Base-by-base conservation (phyloP, 768 basidiomycete species). In the Serendipita vermifera region DNA sequence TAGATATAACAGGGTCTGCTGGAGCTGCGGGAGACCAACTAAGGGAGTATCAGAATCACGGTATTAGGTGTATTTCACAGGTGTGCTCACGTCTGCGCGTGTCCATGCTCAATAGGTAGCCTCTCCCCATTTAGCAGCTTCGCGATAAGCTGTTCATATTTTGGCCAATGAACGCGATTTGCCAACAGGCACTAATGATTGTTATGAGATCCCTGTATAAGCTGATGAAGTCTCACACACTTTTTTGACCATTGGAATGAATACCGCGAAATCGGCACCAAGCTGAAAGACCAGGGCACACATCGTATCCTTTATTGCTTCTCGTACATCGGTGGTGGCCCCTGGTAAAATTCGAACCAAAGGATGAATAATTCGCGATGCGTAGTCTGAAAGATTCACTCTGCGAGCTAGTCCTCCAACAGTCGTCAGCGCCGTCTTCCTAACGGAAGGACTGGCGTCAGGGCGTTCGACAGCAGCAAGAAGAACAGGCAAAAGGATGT, bases 331-430 rank as follows among this genome's bases (percentile, higher is more conserved):
- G 58, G 85, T 85, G 61, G 76, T 83, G 1, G 77, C 73, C 33
- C 73, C 74, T 38, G 82, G 82, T 57, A 99, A 72, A 1, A 97
- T 87, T 33, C 96, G 79, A 36, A 90, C 85, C 24, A 99, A 76
- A 3, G 96, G 93, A 63, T 98, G 96, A 5, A 99, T 88, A 63
- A 98, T 96, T 22, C 94, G 81, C 7, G 91, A 94, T 20, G 96
- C 91, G 61, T 98, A 94, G 64, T 98, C 96, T 3, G 90, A 91
- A 65, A 99, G 97, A 70, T 98, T 97, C 62, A 98, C 90, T 57
- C 92, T 78, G 61, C 85, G 78, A 3, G 91, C 92, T 26, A 99
- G 71, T 20, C 85, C 87, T 40, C 91, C 90, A 38, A 98, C 87
- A 1, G 89, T 93, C 59, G 87, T 83, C 38, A 98, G 85, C 0